These are phyloP conservation scores for Lactarius evosmus DNA, from an alignment of 768 basidiomycete genomes.

Conservation along the genomic window DNA sequence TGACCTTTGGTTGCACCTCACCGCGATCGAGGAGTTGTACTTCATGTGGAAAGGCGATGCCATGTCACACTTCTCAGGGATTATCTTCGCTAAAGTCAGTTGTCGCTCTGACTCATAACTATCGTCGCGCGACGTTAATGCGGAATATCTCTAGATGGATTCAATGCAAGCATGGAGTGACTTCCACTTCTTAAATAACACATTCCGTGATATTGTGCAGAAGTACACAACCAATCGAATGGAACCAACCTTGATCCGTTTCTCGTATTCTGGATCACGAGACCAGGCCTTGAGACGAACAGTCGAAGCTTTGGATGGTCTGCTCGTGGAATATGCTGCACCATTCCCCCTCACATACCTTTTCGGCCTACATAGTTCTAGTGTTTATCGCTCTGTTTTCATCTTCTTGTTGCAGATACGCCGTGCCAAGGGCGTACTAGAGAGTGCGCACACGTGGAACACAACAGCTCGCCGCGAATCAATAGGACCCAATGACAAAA, in stretches of 20 bases:
- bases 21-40: slow-evolving; percentile 63
- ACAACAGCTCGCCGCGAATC: slow-evolving; percentile 34
- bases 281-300: slow-evolving; percentile 49
- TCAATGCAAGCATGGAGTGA: slow-evolving; percentile 67
- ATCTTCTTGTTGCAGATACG: slow-evolving; percentile 70
- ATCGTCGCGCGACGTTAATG: background rate
- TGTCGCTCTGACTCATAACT: background rate
- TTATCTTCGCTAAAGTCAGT: slow-evolving; percentile 69
- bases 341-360: slow-evolving; percentile 82
- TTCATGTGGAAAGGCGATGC: slow-evolving; percentile 77
- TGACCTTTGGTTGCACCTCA: slow-evolving; percentile 57
- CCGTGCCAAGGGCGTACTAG: slow-evolving; percentile 67
- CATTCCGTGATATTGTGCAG: slow-evolving; percentile 65
- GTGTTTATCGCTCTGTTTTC: slow-evolving; percentile 64
- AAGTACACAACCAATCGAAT: slow-evolving; percentile 55
- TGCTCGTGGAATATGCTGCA: slow-evolving; percentile 73
- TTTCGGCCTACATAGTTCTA: slow-evolving; percentile 54
- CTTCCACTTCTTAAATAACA: slow-evolving; percentile 80
- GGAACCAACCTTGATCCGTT: slow-evolving; percentile 63
- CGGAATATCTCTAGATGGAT: slow-evolving; percentile 56
- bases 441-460: slow-evolving; percentile 65
- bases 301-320: slow-evolving; percentile 61
- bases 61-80: slow-evolving; percentile 68
- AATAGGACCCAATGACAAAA: slow-evolving; percentile 52
- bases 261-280: slow-evolving; percentile 59